Base-by-base conservation (phyloP, 495 filamentous ascomycete genomes). In the Neurospora sp. region DNA sequence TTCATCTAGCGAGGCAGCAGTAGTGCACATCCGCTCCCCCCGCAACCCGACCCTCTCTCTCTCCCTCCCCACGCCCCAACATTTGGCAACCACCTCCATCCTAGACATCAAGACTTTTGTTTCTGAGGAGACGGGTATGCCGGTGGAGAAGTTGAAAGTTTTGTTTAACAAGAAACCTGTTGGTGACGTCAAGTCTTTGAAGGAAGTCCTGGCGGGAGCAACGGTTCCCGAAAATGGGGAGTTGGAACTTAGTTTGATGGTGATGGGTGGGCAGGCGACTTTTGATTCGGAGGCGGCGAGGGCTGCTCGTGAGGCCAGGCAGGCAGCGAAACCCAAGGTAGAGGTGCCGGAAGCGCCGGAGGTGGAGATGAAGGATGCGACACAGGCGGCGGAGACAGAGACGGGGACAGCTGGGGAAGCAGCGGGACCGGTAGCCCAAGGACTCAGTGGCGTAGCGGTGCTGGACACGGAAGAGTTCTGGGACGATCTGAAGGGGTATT, bases 141-240 rank as follows among this genome's bases (percentile, higher is more conserved):
- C 85, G 0, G 77, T 89, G 10, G 89, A 90, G 4, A 96, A 94
- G 84, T 87, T 99, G 73, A 93, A 94, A 82, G 80, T 99, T 0
- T 83, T 99, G 71, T 88, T 90, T 73, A 90, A 90, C 77, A 92
- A 93, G 81, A 97, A 97, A 82, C 94, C 94, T 1, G 88, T 92
- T 0, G 75, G 86, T 0, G 94, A 96, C 77, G 85, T 85, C 40
- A 92, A 92, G 82, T 85, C 87, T 9, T 75, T 94, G 1, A 83
- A 82, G 71, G 91, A 92, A 42, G 69, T 92, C 4, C 10, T 41
- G 4, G 73, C 27, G 27, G 31, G 12, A 0, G 44, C 20, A 0
- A 44, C 41, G 5, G 2, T 10, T 10, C 54, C n/a, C 2, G 79
- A 77, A 0, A 83, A 82, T 6, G 83, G 75, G 3, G 78, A 88